These are phyloP conservation scores for Sideroxylon spinosum DNA, from an alignment of 179 eudicot species.

Conservation along the genomic window DNA sequence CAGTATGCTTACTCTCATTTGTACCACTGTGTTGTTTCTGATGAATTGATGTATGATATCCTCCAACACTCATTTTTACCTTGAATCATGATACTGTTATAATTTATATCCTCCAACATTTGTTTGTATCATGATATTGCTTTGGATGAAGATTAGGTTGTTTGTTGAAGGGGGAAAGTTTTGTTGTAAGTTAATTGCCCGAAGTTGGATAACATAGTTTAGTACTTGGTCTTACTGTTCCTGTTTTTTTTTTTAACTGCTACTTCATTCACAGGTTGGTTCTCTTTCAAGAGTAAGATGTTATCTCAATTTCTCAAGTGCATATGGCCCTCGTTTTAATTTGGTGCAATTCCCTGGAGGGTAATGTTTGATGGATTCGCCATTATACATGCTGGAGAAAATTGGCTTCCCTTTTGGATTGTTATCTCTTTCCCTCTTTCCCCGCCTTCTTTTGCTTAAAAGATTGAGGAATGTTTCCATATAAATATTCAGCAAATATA, in stretches of 20 bases:
- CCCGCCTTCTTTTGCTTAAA: background rate
- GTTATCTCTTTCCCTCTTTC: background rate
- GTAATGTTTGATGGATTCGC: slow-evolving; percentile 30
- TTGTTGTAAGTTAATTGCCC: slow-evolving; percentile 23
- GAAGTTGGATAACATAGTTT: slow-evolving; percentile 27
- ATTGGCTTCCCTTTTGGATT: slow-evolving; percentile 37
- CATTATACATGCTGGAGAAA: slow-evolving; percentile 45
- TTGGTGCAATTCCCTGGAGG: slow-evolving; percentile 53
- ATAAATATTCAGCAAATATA: background rate
- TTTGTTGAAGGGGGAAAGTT: slow-evolving; percentile 28
- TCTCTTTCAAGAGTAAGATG: slow-evolving; percentile 12
- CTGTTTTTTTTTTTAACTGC: slow-evolving; percentile 47
- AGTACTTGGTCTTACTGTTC: slow-evolving; percentile 18
- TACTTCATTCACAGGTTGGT: slow-evolving; percentile 48
- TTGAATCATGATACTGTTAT: background rate
- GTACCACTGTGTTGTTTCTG: too few species aligned
- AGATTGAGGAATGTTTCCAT: background rate
- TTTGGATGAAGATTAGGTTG: slow-evolving; percentile 29
- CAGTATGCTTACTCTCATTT: background rate
- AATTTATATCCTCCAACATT: slow-evolving; percentile 3
- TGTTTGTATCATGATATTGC: slow-evolving; percentile 14
- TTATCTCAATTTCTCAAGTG: slow-evolving; percentile 20
- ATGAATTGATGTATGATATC: background rate
- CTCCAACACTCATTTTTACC: background rate
- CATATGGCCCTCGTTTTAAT: slow-evolving; percentile 25